These are phyloP conservation scores for Aphanomyces cochlioides DNA, from an alignment of 352 stramenopile species.

Conservation along the genomic window DNA sequence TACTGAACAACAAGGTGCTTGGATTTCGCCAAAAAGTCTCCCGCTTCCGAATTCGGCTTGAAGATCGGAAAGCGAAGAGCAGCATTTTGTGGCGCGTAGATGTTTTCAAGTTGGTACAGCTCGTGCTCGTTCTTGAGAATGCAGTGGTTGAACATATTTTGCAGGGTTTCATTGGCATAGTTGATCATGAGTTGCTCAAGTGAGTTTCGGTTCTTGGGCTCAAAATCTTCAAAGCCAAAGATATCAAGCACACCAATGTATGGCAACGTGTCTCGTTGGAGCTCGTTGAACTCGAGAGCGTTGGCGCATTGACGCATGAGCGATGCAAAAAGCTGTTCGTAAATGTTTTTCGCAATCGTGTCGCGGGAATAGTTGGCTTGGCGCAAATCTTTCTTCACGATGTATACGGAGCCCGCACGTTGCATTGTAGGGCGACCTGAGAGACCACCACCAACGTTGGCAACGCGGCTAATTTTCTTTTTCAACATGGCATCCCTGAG, in stretches of 20 bases:
- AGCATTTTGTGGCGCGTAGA: conserved; percentile 55
- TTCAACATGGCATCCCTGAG: conserved; percentile 70
- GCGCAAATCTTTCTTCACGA: conserved; percentile 35
- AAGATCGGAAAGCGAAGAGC: conserved; percentile 55
- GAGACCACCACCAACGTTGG: conserved; percentile 62
- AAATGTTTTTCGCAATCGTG: conserved; percentile 88
- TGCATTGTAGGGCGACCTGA: conserved; percentile 32
- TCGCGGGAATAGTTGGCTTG: conserved; percentile 66
- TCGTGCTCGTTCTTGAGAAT: conserved; percentile 81
- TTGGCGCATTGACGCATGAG: conserved; percentile 81
- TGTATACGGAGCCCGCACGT: conserved; percentile 55
- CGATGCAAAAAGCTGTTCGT: conserved; percentile 82
- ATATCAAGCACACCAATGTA: conserved; percentile 88
- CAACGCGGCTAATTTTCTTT: conserved; percentile 66
- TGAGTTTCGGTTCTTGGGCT: conserved; percentile 64
- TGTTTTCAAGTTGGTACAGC: conserved; percentile 62
- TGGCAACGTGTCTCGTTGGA: conserved; percentile 40
- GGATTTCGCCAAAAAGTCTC: conserved; percentile 54
- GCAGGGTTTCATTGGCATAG: conserved; percentile 88
- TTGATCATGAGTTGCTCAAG: conserved; percentile 94
- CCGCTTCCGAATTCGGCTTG: conserved; percentile 58
- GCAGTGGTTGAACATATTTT: conserved; percentile 88
- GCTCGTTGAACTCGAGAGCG: conserved; percentile 74
- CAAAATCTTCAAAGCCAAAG: conserved; percentile 88
- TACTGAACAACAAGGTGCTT: conserved; percentile 63